Evolutionary conservation across 2,329 filamentous ascomycete genomes (phyloP).

Genomic region (Aaosphaeria pasadenensis): DNA sequence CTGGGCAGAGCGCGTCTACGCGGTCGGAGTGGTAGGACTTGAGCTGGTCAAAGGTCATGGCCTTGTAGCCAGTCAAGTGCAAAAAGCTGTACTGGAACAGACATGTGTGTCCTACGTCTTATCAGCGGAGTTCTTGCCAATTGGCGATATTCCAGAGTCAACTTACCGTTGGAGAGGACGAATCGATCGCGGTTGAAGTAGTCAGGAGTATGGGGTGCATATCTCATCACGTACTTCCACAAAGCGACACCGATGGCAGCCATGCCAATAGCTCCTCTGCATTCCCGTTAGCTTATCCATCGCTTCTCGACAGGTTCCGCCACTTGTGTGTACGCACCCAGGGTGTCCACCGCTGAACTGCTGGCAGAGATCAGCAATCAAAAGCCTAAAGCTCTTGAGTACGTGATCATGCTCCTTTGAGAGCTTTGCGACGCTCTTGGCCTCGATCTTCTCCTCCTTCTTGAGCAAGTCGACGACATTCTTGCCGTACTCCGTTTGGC

Average conservation of each 20-base stretch:
- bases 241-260: conserved; percentile 60
- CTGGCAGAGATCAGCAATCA: conserved; percentile 67
- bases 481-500: conserved; percentile 20
- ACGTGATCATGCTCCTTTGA: conserved; percentile 48
- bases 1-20: conserved; percentile 51
- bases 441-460: conserved; percentile 21
- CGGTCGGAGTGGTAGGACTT: conserved; percentile 53
- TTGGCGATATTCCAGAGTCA: neutral
- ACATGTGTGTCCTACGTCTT: conserved; percentile 46
- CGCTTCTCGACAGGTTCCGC: neutral
- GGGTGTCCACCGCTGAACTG: conserved; percentile 69
- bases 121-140: neutral
- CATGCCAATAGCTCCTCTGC: conserved; percentile 57
- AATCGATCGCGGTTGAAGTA: conserved; percentile 64
- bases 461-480: conserved; percentile 19
- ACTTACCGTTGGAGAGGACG: conserved; percentile 56
- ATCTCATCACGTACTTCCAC: conserved; percentile 63
- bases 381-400: conserved; percentile 57
- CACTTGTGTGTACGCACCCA: conserved; percentile 45
- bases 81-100: conserved; percentile 55
- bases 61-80: conserved; percentile 53
- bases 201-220: conserved; percentile 52
- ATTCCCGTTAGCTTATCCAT: neutral
- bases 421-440: conserved; percentile 13
- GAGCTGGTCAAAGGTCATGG: conserved; percentile 57